Conservation (phyloP, 192 early-diverging fungal species). For the Rhizophlyctis rosea region DNA sequence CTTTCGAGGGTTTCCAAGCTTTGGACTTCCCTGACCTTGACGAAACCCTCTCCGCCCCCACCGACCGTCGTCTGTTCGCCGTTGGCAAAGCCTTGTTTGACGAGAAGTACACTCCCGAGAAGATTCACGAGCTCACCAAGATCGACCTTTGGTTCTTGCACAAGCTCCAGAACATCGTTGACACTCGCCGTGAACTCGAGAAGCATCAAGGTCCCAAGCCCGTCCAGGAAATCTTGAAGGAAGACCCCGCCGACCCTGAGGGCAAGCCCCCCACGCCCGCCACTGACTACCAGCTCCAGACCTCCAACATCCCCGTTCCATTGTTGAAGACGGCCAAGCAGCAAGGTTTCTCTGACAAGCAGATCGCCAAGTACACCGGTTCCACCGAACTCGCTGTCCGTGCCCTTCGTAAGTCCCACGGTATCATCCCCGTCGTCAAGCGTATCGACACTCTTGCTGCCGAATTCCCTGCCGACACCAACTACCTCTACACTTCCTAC, state of each 20-base stretch:
- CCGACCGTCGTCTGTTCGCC: conserved; percentile 81
- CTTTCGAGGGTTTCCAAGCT: conserved; percentile 82
- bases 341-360: conserved; percentile 83
- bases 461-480: conserved; percentile 94
- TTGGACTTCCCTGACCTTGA: conserved; percentile 56
- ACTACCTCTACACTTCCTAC: conserved; percentile 99
- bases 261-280: conserved; percentile 26
- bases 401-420: conserved; percentile 59
- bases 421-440: conserved; percentile 88
- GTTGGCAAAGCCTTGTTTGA: conserved; percentile 81
- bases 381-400: conserved; percentile 66
- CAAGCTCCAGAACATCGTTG: conserved; percentile 81
- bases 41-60: conserved; percentile 61
- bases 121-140: conserved; percentile 76
- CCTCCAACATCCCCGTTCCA: conserved; percentile 52
- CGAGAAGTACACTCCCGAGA: conserved; percentile 70
- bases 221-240: conserved; percentile 16
- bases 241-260: conserved; percentile 26
- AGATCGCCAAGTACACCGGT: conserved; percentile 65
- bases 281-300: conserved; percentile 30
- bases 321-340: conserved; percentile 77
- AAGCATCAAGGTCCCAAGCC: conserved; percentile 30
- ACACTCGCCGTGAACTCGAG: conserved; percentile 48
- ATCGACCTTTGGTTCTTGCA: conserved; percentile 90
- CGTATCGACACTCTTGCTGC: conserved; percentile 94